Conservation (phyloP, 331 rosid species). For the Rosa hybrid region DNA sequence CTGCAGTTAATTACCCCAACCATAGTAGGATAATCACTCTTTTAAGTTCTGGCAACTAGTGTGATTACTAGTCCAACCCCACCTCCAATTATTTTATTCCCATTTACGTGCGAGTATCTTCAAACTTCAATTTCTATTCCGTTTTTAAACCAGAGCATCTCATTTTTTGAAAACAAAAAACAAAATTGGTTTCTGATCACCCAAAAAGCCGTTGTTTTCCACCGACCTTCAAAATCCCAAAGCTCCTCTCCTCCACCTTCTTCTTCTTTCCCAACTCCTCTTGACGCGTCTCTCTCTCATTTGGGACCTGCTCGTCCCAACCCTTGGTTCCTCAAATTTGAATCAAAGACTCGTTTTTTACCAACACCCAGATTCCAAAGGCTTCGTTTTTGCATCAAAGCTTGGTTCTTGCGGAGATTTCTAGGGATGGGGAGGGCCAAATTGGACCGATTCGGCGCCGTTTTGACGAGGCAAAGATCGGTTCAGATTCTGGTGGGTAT, state of each 20-base stretch:
- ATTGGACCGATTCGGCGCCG: constrained; percentile 38
- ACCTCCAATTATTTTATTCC: neutral
- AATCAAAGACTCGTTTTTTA: constrained; percentile 9
- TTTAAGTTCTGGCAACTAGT: neutral
- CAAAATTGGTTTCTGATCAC: neutral
- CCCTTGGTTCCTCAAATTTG: neutral
- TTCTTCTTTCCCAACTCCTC: constrained; percentile 10
- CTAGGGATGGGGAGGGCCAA: constrained; percentile 61
- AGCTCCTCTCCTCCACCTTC: neutral
- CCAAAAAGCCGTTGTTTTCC: constrained; percentile 12
- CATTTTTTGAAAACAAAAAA: neutral
- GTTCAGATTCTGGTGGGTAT: constrained; percentile 56
- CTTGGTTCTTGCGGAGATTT: neutral
- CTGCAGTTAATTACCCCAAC: neutral
- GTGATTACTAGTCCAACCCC: constrained; percentile 14
- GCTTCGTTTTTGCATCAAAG: neutral
- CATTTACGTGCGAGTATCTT: neutral
- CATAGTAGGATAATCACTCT: neutral
- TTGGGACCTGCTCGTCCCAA: neutral
- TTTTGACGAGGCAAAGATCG: constrained; percentile 60
- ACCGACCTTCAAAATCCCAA: constrained; percentile 22
- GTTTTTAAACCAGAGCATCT: neutral
- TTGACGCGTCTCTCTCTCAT: neutral
- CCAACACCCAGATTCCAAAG: constrained; percentile 14
- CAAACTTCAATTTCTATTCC: neutral